A percentile compares a stretch with the other conserved stretches of the same genome.
Evolutionary conservation across 108 stramenopile genomes (phyloP).

Genomic region (Cyclotella cryptica): DNA sequence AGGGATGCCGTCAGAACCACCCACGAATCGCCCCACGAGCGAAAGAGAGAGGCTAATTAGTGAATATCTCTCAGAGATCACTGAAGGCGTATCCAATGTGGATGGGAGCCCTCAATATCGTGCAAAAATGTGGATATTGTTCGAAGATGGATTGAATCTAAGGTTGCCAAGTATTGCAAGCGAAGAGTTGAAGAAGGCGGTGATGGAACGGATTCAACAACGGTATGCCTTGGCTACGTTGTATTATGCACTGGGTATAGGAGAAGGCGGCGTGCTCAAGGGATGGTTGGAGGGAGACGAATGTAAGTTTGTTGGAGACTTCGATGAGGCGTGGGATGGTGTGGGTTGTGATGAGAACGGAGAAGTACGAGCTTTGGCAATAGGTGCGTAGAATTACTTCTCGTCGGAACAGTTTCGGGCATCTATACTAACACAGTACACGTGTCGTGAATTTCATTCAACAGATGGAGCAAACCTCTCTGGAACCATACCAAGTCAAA

Average conservation of each 20-base stretch:
- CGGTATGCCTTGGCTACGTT: slow-evolving; percentile 71
- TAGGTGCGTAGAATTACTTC: slow-evolving; percentile 48
- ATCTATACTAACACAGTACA: background rate
- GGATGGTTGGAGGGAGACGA: slow-evolving; percentile 77
- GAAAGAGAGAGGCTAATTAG: slow-evolving; percentile 31
- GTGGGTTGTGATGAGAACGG: slow-evolving; percentile 62
- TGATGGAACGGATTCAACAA: slow-evolving; percentile 60
- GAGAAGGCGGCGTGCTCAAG: slow-evolving; percentile 34
- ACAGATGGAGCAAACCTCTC: slow-evolving; percentile 54
- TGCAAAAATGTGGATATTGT: slow-evolving; percentile 68
- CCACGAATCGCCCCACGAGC: slow-evolving; percentile 14
- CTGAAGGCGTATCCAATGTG: slow-evolving; percentile 40
- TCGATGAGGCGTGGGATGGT: slow-evolving; percentile 58
- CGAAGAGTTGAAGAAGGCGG: slow-evolving; percentile 23
- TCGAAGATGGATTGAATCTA: slow-evolving; percentile 37
- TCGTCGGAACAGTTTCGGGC: background rate
- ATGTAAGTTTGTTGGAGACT: slow-evolving; percentile 55
- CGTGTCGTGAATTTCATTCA: background rate
- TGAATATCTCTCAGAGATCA: slow-evolving; percentile 24
- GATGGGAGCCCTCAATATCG: slow-evolving; percentile 54
- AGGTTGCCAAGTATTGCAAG: slow-evolving; percentile 9
- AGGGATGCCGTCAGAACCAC: background rate
- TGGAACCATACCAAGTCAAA: slow-evolving; percentile 50
- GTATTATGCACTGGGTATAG: slow-evolving; percentile 64
- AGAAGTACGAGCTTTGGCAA: slow-evolving; percentile 61